Evolutionary conservation across 495 filamentous ascomycete species (phyloP).

Genomic region (Talaromyces liani): DNA sequence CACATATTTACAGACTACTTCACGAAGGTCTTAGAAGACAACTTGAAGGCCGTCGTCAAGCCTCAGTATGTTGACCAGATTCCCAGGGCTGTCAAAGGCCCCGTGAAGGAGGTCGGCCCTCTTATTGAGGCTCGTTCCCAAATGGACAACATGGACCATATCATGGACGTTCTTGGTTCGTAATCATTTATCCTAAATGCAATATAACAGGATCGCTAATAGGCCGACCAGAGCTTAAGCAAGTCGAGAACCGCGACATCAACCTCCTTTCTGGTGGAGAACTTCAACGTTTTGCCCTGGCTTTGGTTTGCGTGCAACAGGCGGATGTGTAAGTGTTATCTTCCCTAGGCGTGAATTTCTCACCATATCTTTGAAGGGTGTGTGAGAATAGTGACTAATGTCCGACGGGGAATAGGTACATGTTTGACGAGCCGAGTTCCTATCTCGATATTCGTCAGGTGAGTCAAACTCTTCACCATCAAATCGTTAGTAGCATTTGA

Average conservation of each 20-base stretch:
- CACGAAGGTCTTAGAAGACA: conserved; percentile 93
- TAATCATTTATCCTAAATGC: neutral
- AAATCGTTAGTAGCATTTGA: neutral
- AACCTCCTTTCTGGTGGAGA: conserved; percentile 89
- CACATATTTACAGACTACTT: conserved; percentile 68
- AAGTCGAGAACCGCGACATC: conserved; percentile 84
- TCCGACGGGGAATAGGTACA: conserved; percentile 54
- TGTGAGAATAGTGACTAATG: conserved; percentile 11
- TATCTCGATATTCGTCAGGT: conserved; percentile 67
- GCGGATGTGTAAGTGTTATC: conserved; percentile 71
- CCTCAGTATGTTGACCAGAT: conserved; percentile 99
- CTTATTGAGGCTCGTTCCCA: conserved; percentile 68
- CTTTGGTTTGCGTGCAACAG: conserved; percentile 87
- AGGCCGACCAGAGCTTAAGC: conserved; percentile 58
- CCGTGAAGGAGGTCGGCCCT: conserved; percentile 65
- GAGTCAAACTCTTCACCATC: neutral
- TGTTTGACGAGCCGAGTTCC: conserved; percentile 99
- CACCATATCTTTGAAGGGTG: neutral
- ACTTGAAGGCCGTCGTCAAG: conserved; percentile 95
- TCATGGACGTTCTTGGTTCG: conserved; percentile 70
- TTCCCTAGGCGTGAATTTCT: neutral
- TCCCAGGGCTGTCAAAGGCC: conserved; percentile 77
- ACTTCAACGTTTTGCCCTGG: conserved; percentile 95
- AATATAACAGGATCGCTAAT: conserved; percentile 17
- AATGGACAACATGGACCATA: conserved; percentile 76